Evolutionary conservation across 2,329 filamentous ascomycete genomes (phyloP).

Genomic region (Arthrobotrys entomopaga): DNA sequence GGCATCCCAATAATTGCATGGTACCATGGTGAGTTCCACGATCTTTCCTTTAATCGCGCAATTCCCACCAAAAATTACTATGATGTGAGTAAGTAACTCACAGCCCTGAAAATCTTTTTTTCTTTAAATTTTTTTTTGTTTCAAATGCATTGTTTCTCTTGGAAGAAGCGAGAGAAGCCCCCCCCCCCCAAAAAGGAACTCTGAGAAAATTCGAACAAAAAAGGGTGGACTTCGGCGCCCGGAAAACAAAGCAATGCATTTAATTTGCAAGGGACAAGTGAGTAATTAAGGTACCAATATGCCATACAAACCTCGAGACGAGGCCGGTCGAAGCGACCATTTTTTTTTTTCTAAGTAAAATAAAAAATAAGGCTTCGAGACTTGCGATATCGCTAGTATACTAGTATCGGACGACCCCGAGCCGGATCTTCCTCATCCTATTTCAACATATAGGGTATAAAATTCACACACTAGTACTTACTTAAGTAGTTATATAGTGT

Average conservation of each 20-base stretch:
- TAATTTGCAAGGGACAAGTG: too few species aligned
- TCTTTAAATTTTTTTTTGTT: conserved; percentile 5
- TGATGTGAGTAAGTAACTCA: not conserved
- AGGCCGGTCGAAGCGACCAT: too few species aligned
- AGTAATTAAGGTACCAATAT: conserved; percentile 1
- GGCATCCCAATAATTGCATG: conserved; percentile 10
- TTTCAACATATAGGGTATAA: too few species aligned
- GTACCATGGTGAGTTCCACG: not conserved
- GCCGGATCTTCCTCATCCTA: not conserved
- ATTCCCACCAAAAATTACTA: not conserved
- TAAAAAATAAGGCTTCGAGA: not conserved
- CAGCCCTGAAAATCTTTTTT: conserved; percentile 6
- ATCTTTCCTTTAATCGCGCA: conserved; percentile 18
- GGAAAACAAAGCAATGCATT: too few species aligned
- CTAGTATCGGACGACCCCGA: conserved; percentile 5
- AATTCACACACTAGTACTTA: too few species aligned
- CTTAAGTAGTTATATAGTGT: too few species aligned
- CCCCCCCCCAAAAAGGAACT: too few species aligned
- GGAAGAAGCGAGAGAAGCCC: not conserved
- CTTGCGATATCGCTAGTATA: conserved; percentile 34
- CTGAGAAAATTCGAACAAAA: conserved; percentile 9
- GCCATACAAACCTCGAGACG: conserved; percentile 28
- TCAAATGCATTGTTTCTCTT: conserved; percentile 7
- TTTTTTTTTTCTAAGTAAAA: too few species aligned
- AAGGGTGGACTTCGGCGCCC: conserved; percentile 26